Base-by-base conservation (phyloP, 805 yeast genomes). In the Blastobotrys mokoenaii region DNA sequence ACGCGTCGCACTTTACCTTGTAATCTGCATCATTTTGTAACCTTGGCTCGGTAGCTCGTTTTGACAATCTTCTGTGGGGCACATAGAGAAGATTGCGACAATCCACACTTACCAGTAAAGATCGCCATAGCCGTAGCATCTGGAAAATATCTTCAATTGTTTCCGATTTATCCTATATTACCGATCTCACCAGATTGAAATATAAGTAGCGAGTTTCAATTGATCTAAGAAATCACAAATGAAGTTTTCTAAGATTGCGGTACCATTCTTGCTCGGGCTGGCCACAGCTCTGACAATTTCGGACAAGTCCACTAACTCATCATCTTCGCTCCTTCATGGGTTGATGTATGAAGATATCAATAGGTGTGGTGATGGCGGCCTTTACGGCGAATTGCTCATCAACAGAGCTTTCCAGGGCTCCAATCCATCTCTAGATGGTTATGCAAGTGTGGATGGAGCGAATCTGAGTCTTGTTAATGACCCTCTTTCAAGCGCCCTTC, bases 351-450 rank as follows among this genome's bases (percentile, higher is more conserved):
- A 34, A 18, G 37, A 34, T 18, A 34, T 34, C 18, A 34, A 34
- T 17, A 34, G 37, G 18, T 34, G 37, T 9, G 37, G 37, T 34
- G 37, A 34, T 34, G 37, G 37, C 18, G 37, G 37, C 11, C 18
- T 34, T 10, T 34, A 34, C 14, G 37, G 37, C 11, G 37, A 34
- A 34, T 10, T 34, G 18, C 37, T 34, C 4, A 34, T n/a, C 18
- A 34, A 34, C 37, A 16, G 37, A 15, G 37, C 37, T 14, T 34
- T 34, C 37, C 37, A 34, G 16, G 37, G 37, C 16, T 15, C 37
- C 18, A 34, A 14, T 8, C 15, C 18, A 9, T 14, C 37, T 12
- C 14, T 34, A 18, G 37, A n/a, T 17, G 16, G 16, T 18, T 34
- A 34, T 17, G 16, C 9, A 14, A 18, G 18, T 8, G 37, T 34